Percentiles rank a stretch among this genome's conserved stretches.
Conservation (phyloP, 805 yeast species). For the Candida alai region DNA sequence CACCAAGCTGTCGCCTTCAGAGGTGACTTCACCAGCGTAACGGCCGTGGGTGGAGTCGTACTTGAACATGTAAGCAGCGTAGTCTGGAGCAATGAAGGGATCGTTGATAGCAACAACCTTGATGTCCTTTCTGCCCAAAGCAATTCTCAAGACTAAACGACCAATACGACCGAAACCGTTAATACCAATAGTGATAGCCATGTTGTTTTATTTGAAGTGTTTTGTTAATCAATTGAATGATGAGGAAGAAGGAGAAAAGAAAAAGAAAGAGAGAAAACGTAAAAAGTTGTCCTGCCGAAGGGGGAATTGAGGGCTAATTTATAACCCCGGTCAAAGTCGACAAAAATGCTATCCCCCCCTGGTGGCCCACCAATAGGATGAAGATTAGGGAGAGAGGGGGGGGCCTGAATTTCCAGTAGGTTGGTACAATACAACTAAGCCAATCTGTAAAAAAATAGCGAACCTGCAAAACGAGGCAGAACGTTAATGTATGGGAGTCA, state of each 20-base stretch:
- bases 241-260: slow-evolving; percentile 1
- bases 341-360: too few relatives aligned
- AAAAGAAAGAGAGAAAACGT: slow-evolving; percentile 4
- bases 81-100: slow-evolving; percentile 85
- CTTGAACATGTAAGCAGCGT: slow-evolving; percentile 94
- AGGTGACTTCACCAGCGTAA: slow-evolving; percentile 69
- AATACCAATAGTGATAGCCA: slow-evolving; percentile 76
- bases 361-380: too few relatives aligned
- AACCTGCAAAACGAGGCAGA: neutral
- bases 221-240: slow-evolving; percentile 6
- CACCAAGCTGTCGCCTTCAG: slow-evolving; percentile 55
- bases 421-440: too few relatives aligned
- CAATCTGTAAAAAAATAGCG: too few relatives aligned
- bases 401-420: too few relatives aligned
- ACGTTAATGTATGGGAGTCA: too few relatives aligned
- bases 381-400: too few relatives aligned
- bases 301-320: slow-evolving; percentile 7
- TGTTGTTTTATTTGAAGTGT: slow-evolving; percentile 16
- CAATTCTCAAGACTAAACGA: slow-evolving; percentile 83
- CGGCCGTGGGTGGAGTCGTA: slow-evolving; percentile 92
- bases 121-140: slow-evolving; percentile 68
- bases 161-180: slow-evolving; percentile 96
- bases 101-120: slow-evolving; percentile 86
- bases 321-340: too few relatives aligned
- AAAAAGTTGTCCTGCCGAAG: neutral